Evolutionary conservation across 1,284 basidiomycete genomes (phyloP).

Genomic region (Ganoderma leucocontextum): DNA sequence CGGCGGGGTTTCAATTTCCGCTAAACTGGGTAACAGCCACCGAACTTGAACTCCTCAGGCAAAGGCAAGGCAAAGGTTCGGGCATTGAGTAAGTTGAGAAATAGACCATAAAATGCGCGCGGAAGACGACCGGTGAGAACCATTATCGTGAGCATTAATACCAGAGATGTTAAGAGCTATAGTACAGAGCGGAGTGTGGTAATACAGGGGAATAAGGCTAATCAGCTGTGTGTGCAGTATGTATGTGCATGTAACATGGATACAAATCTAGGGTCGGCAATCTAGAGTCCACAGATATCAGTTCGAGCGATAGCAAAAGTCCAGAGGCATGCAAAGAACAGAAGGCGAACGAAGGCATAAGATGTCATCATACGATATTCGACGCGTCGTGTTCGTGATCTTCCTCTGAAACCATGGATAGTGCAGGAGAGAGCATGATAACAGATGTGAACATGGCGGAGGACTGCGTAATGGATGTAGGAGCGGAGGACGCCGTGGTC

Average conservation of each 20-base stretch:
- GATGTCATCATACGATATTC: neutral
- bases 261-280: neutral
- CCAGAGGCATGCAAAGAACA: neutral
- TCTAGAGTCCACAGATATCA: neutral
- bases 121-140: too few relatives aligned
- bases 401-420: conserved; percentile 33
- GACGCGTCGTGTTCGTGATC: neutral
- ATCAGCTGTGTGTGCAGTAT: neutral
- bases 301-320: neutral
- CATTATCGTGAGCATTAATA: too few relatives aligned
- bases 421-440: conserved; percentile 30
- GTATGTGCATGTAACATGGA: conserved; percentile 1
- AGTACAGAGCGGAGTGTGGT: neutral
- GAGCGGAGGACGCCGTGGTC: conserved; percentile 28
- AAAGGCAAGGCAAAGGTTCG: too few relatives aligned
- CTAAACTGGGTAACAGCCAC: neutral
- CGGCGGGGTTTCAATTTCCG: conserved; percentile 17
- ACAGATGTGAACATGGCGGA: conserved; percentile 36
- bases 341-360: neutral
- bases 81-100: too few relatives aligned
- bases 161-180: neutral
- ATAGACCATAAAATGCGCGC: too few relatives aligned
- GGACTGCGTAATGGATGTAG: conserved; percentile 31
- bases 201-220: neutral
- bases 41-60: too few relatives aligned